Percentiles rank a stretch among this genome's conserved stretches.
phyloP scores from a whole-genome alignment of 2,329 filamentous ascomycete genomes.

The Cladophialophora bantiana region DNA sequence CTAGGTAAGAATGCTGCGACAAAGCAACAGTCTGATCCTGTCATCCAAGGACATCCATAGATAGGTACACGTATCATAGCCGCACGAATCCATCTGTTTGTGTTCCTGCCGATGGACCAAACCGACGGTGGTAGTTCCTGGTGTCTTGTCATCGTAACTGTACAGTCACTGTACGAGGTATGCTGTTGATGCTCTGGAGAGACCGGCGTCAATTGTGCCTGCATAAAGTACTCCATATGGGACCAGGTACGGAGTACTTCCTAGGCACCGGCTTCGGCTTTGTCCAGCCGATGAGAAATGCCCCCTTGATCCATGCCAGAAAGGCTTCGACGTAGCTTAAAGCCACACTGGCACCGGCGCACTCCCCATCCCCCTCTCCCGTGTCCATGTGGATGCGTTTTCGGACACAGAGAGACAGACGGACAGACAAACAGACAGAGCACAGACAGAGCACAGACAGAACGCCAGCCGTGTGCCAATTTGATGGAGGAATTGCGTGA shows the following conservation, averaged over 20 bases:
- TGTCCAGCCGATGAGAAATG: not conserved
- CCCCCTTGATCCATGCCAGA: not conserved
- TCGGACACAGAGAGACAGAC: not conserved
- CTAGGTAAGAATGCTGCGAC: not conserved
- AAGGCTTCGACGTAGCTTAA: not conserved
- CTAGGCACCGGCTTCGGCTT: not conserved
- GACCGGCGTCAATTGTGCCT: slow-evolving; percentile 2
- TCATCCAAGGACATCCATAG: not conserved
- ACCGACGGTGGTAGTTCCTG: not conserved
- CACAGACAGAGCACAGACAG: not conserved
- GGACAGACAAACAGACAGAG: not conserved
- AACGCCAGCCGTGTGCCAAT: slow-evolving; percentile 2
- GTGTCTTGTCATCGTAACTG: not conserved
- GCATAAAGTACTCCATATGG: not conserved
- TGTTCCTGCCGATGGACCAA: not conserved
- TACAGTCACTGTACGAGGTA: not conserved
- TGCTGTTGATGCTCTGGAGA: not conserved
- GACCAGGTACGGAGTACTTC: not conserved
- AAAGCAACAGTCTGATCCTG: not conserved
- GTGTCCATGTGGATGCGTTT: not conserved
- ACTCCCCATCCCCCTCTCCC: not conserved
- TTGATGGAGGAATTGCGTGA: slow-evolving; percentile 20
- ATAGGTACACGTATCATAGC: not conserved
- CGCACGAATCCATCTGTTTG: not conserved
- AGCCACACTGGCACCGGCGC: not conserved